Evolutionary conservation across 192 early-diverging fungal species (phyloP).

Genomic region (Coemansia sp.): DNA sequence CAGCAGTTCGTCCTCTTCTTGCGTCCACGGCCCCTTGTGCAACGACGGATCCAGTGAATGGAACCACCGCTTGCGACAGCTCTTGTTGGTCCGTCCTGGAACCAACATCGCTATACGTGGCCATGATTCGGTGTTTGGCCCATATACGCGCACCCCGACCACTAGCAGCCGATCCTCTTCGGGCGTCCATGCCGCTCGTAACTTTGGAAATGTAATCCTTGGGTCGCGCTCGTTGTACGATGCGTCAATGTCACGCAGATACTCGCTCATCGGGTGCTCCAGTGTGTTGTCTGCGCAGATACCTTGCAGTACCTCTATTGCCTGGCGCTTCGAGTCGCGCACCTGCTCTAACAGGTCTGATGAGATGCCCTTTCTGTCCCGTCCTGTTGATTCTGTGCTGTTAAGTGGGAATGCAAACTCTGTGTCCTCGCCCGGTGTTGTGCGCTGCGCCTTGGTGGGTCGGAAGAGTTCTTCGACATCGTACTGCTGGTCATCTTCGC

Average conservation of each 20-base stretch:
- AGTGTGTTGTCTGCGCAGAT: constrained; percentile 31
- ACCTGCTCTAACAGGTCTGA: constrained; percentile 27
- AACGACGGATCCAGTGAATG: constrained; percentile 75
- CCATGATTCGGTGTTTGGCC: constrained; percentile 79
- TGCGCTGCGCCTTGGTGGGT: constrained; percentile 46
- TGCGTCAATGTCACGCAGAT: constrained; percentile 36
- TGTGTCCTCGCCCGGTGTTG: not conserved
- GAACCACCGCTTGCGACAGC: constrained; percentile 81
- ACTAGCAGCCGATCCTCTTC: constrained; percentile 76
- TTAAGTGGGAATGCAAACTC: too few species aligned
- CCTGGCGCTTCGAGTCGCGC: constrained; percentile 39
- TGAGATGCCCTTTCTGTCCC: not conserved
- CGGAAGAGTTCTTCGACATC: constrained; percentile 40
- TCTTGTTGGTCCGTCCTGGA: constrained; percentile 77
- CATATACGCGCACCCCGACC: constrained; percentile 69
- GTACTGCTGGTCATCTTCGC: constrained; percentile 54
- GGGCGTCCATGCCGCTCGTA: constrained; percentile 67
- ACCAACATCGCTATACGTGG: constrained; percentile 73
- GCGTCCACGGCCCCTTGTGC: constrained; percentile 79
- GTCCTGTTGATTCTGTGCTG: not conserved
- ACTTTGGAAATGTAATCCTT: constrained; percentile 40
- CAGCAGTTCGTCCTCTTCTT: constrained; percentile 74
- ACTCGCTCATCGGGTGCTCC: constrained; percentile 22
- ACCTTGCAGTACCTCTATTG: constrained; percentile 31
- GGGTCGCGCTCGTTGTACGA: constrained; percentile 37